Evolutionary conservation across 305 asterid genomes (phyloP), one percentile per base, ranked within the genome.

Genomic region (Solanum aculeatissimum): DNA sequence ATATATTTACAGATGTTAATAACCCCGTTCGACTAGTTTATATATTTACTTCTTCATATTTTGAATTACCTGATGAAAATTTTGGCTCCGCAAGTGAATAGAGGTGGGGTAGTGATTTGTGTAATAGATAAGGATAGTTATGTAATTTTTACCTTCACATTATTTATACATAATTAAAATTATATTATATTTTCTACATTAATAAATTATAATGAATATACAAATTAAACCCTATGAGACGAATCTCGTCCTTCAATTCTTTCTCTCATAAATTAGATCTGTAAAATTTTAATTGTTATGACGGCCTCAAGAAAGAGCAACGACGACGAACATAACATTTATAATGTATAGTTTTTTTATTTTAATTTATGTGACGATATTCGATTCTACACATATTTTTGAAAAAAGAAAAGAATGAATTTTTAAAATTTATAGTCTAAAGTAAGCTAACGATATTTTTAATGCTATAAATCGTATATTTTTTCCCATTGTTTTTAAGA

Each of bases 71-170:
- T n/a, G n/a, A n/a, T n/a, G n/a, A n/a, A n/a, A n/a, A n/a, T n/a
- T n/a, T n/a, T n/a, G n/a, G n/a, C n/a, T n/a, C n/a, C n/a, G n/a
- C n/a, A n/a, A n/a, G n/a, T n/a, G n/a, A n/a, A n/a, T n/a, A n/a
- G n/a, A n/a, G 40, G 23, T 7, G 62, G 62, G 62, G 62, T 15
- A 1, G 29, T 7, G 29, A 32, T 19, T 19, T 29, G 68, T 38
- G 19, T 23, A 75, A 49, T 49, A 18, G 12, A 18, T 63, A 87
- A 87, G 97, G 96, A 92, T 81, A 88, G 15, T 57, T 57, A 13
- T 81, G 97, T 89, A 89, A 91, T 16, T 87, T 87, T 0, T 15
- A 3, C 8, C 19, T 47, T 23, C 60, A 68, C 88, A n/a, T n/a
- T n/a, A n/a, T n/a, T n/a, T n/a, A n/a, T n/a, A n/a, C n/a, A n/a